phyloP scores from a whole-genome alignment of 441 rosid species.

The Euphorbia corollata region DNA sequence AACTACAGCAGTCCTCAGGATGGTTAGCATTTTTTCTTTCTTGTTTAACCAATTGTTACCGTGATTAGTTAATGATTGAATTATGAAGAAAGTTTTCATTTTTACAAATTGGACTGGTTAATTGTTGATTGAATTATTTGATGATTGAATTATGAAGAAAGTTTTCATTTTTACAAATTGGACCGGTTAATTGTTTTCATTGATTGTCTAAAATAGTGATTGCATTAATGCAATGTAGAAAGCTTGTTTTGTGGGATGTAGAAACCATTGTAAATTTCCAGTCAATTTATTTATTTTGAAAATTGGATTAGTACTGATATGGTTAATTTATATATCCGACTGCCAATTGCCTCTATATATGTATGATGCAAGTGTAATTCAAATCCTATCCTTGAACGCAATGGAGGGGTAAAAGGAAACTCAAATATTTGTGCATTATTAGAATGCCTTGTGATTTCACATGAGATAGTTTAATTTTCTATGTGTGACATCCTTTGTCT shows the following conservation, averaged over 20 bases:
- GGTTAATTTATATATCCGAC: neutral
- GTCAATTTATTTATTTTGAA: too few relatives aligned
- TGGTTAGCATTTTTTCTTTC: constrained; percentile 37
- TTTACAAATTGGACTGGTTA: neutral
- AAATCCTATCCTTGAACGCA: neutral
- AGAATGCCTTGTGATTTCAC: too few relatives aligned
- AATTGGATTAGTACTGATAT: neutral
- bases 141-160: neutral
- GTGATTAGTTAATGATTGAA: too few relatives aligned
- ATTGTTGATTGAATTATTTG: too few relatives aligned
- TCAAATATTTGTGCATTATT: neutral
- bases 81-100: neutral
- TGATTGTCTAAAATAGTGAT: neutral
- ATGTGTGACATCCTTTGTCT: too few relatives aligned
- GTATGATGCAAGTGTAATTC: neutral
- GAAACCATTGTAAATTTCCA: too few relatives aligned
- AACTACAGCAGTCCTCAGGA: constrained; percentile 61
- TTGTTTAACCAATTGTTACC: neutral
- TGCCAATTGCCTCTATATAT: neutral
- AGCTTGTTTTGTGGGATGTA: neutral
- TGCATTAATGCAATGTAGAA: neutral
- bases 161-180: neutral
- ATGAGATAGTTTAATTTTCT: too few relatives aligned
- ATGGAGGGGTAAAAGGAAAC: neutral
- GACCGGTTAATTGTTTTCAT: too few relatives aligned